These are phyloP conservation scores for Pichia scutulata DNA, from an alignment of 805 yeast species.

Conservation along the genomic window DNA sequence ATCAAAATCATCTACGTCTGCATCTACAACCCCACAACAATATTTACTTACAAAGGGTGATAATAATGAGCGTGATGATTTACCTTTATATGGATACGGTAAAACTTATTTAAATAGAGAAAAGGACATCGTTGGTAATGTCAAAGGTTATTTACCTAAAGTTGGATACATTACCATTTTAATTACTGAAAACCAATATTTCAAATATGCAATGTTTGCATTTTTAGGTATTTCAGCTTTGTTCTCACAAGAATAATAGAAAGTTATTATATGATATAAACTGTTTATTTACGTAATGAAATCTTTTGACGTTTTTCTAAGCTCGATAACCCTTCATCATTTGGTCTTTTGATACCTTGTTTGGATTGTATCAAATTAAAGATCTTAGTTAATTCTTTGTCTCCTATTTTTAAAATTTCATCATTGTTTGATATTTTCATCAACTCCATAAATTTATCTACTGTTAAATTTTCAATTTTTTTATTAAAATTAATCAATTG, in stretches of 20 bases:
- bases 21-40: constrained; percentile 32
- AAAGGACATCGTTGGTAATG: constrained; percentile 80
- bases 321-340: neutral
- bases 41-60: constrained; percentile 90
- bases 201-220: constrained; percentile 72
- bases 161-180: constrained; percentile 88
- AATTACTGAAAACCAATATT: constrained; percentile 79
- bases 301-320: constrained; percentile 2
- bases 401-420: neutral
- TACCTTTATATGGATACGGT: constrained; percentile 70
- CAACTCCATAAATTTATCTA: constrained; percentile 10
- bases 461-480: constrained; percentile 2
- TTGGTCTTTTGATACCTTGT: neutral
- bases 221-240: constrained; percentile 64
- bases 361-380: neutral
- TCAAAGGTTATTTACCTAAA: constrained; percentile 84
- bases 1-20: constrained; percentile 5
- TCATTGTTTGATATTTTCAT: constrained; percentile 4
- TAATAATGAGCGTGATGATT: constrained; percentile 87
- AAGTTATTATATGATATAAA: neutral
- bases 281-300: constrained; percentile 2
- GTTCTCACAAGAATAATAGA: constrained; percentile 42
- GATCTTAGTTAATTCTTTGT: neutral
- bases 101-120: constrained; percentile 72
- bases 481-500: constrained; percentile 28